Conservation (phyloP, 1,284 basidiomycete species). For the Wolfiporia cocos region DNA sequence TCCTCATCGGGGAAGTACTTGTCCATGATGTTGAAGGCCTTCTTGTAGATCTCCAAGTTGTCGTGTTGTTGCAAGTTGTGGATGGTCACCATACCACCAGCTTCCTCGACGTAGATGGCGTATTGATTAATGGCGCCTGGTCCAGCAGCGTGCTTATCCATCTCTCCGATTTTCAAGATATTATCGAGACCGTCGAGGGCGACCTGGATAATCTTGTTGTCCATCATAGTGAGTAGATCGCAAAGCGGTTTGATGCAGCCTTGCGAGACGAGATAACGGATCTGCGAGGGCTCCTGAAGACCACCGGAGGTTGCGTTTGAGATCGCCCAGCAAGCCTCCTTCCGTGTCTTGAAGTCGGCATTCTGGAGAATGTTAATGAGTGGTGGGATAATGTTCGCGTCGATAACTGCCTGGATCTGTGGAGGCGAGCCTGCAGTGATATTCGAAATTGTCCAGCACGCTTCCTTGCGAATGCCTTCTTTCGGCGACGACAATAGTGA, state of each 20-base stretch:
- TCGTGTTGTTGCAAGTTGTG: constrained; percentile 99
- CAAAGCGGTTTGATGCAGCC: constrained; percentile 99
- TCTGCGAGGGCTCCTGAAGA: constrained; percentile 94
- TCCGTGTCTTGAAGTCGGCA: constrained; percentile 99
- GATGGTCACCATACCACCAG: constrained; percentile 97
- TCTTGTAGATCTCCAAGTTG: constrained; percentile 99
- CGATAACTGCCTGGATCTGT: constrained; percentile 90
- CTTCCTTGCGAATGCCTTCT: constrained; percentile 94
- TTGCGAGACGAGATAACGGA: constrained; percentile 96
- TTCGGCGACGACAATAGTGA: constrained; percentile 92
- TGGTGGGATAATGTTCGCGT: constrained; percentile 92
- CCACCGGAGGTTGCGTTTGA: constrained; percentile 99
- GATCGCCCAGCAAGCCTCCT: constrained; percentile 99
- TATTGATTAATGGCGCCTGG: constrained; percentile 90
- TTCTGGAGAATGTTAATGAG: constrained; percentile 97
- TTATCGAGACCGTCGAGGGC: constrained; percentile 98
- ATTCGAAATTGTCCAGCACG: constrained; percentile 99
- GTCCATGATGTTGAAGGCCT: constrained; percentile 99
- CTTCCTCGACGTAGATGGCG: constrained; percentile 94
- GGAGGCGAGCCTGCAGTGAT: constrained; percentile 95
- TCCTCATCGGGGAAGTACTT: constrained; percentile 90
- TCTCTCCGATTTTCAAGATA: constrained; percentile 97
- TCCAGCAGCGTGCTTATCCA: constrained; percentile 84
- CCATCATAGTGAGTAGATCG: constrained; percentile 94
- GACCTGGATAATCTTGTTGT: constrained; percentile 99